A percentile compares a stretch with the other conserved stretches of the same genome.
Conservation (phyloP, 805 yeast species). For the Candida pseudoglaebosa region DNA sequence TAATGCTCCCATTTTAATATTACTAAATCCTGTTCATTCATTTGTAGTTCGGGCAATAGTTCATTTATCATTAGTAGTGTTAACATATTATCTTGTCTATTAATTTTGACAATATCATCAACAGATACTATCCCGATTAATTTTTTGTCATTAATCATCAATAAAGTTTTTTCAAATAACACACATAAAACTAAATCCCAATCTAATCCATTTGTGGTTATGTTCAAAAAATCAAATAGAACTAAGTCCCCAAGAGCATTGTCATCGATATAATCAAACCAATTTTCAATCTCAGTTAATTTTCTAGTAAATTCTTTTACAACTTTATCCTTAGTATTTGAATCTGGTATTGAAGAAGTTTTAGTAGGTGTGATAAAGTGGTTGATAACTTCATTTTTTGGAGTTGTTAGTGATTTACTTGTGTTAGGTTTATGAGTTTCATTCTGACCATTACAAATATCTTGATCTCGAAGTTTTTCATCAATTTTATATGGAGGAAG, state of each 20-base stretch:
- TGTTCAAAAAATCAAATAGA: constrained; percentile 40
- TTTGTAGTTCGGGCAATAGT: constrained; percentile 42
- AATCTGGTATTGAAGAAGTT: neutral
- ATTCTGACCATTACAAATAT: neutral
- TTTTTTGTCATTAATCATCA: constrained; percentile 21
- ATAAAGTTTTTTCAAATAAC: constrained; percentile 27
- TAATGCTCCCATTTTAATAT: constrained; percentile 41
- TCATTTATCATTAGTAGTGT: constrained; percentile 36
- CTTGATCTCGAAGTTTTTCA: too few relatives aligned
- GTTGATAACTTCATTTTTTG: neutral
- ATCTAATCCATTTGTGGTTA: constrained; percentile 38
- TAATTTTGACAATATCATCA: constrained; percentile 28
- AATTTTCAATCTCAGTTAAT: neutral
- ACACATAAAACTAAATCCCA: constrained; percentile 38
- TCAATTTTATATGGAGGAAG: neutral
- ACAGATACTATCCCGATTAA: constrained; percentile 41
- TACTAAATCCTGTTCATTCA: constrained; percentile 25
- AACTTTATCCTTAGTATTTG: neutral
- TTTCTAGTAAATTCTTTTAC: neutral
- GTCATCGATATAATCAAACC: neutral
- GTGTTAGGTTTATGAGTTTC: too few relatives aligned
- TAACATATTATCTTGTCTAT: constrained; percentile 20
- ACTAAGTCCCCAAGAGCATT: constrained; percentile 21
- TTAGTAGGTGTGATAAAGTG: neutral
- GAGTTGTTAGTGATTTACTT: constrained; percentile 1